phyloP scores from a whole-genome alignment of 1,284 basidiomycete genomes.

The Boletus semigastroideus region DNA sequence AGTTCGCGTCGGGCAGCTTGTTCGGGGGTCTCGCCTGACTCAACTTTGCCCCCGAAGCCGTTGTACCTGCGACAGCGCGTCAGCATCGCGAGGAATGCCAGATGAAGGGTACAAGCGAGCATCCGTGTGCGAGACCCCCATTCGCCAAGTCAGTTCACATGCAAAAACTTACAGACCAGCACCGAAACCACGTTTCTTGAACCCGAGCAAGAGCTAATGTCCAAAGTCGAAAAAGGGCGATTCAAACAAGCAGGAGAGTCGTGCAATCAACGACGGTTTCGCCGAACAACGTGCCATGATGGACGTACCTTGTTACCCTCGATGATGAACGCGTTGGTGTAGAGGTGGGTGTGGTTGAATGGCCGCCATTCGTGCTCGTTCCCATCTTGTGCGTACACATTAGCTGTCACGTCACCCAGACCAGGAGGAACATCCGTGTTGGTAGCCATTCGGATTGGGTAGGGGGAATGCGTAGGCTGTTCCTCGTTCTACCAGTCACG shows the following conservation, averaged over 20 bases:
- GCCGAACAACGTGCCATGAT: not conserved
- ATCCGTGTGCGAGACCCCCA: too few species aligned
- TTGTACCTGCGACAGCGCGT: conserved; percentile 39
- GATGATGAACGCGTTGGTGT: conserved; percentile 39
- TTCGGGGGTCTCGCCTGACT: conserved; percentile 40
- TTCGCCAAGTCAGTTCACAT: too few species aligned
- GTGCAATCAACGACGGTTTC: not conserved
- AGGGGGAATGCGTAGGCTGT: not conserved
- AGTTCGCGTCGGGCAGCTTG: conserved; percentile 46
- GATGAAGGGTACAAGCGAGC: too few species aligned
- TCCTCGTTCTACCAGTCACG: conserved; percentile 2
- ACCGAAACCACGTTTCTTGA: conserved; percentile 51
- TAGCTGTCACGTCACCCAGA: conserved; percentile 16
- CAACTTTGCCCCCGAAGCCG: conserved; percentile 52
- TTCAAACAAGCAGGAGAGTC: too few species aligned
- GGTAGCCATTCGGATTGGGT: conserved; percentile 15
- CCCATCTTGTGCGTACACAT: conserved; percentile 25
- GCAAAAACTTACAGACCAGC: conserved; percentile 36
- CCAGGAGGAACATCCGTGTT: conserved; percentile 26
- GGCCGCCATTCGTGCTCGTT: conserved; percentile 27
- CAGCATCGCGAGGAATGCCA: not conserved
- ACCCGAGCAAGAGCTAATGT: conserved; percentile 44
- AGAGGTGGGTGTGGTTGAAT: conserved; percentile 27
- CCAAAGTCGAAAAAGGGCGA: too few species aligned
- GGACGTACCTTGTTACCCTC: conserved; percentile 27